Base-by-base conservation (phyloP, 768 basidiomycete genomes). In the Lactarius vividus region DNA sequence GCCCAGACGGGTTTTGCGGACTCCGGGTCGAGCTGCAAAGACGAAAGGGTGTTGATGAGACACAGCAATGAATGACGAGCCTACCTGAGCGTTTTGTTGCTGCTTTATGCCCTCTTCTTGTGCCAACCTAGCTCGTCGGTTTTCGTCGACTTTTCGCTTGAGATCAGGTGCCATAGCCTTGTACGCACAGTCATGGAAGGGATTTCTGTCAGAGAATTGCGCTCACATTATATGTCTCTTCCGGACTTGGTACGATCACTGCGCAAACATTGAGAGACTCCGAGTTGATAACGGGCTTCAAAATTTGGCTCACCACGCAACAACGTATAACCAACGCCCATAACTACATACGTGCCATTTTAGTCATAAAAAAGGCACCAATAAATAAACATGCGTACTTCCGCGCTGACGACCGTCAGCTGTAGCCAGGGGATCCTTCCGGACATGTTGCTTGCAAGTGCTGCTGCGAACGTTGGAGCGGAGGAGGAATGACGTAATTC, bases 91-190 rank as follows among this genome's bases (percentile, higher is more conserved):
- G 10, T 66, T 59, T 35, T 62, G 69, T 59, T 77, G 77, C 61
- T 67, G 70, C 62, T 70, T 71, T 28, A 71, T 74, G 31, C 73
- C 74, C 53, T 73, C 69, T 63, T 79, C 78, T 9, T 71, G 61
- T 0, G 77, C 76, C 49, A 75, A 54, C 57, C 78, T 69, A 5
- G 76, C 76, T 4, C 72, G 74, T 49, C 78, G 77, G 57, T 71
- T 75, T 26, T 76, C 75, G 63, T 79, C 78, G 8, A 78, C 78
- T 60, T 77, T 76, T 46, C 72, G 70, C 26, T 72, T 73, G 26
- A 79, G 62, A 57, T 79, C 78, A 7, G 78, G 78, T 2, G 78
- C 70, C 74, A 79, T 75, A 20, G 74, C 71, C 77, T 78, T 58
- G 18, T 8, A 60, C 15, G 35, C 20, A 20, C 49, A 26, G 35